These are phyloP conservation scores for Aspergillus pseudotamarii DNA, from an alignment of 2,329 filamentous ascomycete genomes.

Conservation along the genomic window DNA sequence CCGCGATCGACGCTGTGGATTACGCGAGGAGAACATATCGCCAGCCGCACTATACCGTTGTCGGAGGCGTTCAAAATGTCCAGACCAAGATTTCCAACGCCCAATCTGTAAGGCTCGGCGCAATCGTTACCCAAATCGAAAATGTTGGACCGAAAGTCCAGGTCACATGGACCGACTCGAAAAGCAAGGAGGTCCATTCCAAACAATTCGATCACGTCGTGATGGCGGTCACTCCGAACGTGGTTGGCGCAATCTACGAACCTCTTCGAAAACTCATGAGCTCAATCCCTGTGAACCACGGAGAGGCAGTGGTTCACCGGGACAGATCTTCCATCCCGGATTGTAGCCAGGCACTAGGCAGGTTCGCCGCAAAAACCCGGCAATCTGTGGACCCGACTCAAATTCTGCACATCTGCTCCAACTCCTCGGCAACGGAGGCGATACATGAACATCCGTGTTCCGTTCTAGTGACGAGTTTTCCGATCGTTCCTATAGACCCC, in stretches of 20 bases:
- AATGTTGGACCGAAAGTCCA: conserved; percentile 9
- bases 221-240: conserved; percentile 59
- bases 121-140: conserved; percentile 14
- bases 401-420: conserved; percentile 33
- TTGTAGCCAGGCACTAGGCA: conserved; percentile 10
- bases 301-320: conserved; percentile 1
- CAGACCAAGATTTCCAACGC: conserved; percentile 19
- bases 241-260: conserved; percentile 53
- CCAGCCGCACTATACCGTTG: conserved; percentile 24
- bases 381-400: conserved; percentile 38
- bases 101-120: conserved; percentile 15
- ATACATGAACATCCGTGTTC: conserved; percentile 56
- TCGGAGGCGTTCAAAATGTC: conserved; percentile 22
- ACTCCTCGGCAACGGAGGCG: conserved; percentile 50
- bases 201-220: conserved; percentile 42
- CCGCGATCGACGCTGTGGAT: conserved; percentile 23
- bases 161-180: conserved; percentile 3
- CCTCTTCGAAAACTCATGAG: conserved; percentile 50
- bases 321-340: conserved; percentile 9
- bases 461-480: conserved; percentile 57
- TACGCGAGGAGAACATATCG: conserved; percentile 25
- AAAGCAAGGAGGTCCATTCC: conserved; percentile 18
- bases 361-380: conserved; percentile 1
- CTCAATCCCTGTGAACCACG: conserved; percentile 5
- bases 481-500: conserved; percentile 44